phyloP scores from a whole-genome alignment of 2,329 filamentous ascomycete species.

The Hymenoscyphus infarciens region DNA sequence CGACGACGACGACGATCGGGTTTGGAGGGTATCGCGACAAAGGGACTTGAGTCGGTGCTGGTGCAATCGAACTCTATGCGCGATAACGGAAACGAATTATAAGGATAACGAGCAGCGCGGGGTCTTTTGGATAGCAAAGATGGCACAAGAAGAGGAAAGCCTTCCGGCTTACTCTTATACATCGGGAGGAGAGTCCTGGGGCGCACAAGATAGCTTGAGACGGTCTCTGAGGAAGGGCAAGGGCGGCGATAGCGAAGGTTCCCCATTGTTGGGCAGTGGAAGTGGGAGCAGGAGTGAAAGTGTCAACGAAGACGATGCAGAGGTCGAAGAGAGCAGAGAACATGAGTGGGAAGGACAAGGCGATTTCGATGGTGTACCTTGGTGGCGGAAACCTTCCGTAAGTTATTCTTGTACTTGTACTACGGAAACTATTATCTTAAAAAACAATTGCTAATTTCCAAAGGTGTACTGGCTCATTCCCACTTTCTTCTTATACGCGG shows the following conservation, averaged over 20 bases:
- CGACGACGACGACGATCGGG: not conserved
- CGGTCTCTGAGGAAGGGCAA: constrained; percentile 21
- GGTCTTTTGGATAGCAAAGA: not conserved
- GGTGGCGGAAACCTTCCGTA: constrained; percentile 62
- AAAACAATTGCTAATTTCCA: constrained; percentile 28
- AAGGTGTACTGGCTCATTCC: constrained; percentile 80
- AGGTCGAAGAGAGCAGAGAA: constrained; percentile 14
- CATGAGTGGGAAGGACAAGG: constrained; percentile 46
- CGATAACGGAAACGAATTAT: constrained; percentile 10
- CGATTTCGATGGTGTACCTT: constrained; percentile 59
- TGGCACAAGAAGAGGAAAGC: constrained; percentile 1
- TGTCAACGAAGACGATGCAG: not conserved
- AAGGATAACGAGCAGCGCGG: not conserved
- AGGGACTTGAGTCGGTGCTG: not conserved
- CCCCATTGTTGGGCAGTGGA: constrained; percentile 29
- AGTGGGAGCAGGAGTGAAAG: constrained; percentile 13
- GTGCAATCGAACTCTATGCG: constrained; percentile 4
- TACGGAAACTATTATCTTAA: not conserved
- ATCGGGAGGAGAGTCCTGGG: constrained; percentile 20
- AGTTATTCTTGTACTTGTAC: constrained; percentile 27
- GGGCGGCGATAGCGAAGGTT: constrained; percentile 15
- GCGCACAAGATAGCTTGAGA: constrained; percentile 27
- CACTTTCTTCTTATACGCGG: constrained; percentile 75
- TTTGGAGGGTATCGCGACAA: not conserved
- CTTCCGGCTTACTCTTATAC: constrained; percentile 5